Evolutionary conservation across 73 alveolate genomes (phyloP).

Genomic region (Uronychia setigera): DNA sequence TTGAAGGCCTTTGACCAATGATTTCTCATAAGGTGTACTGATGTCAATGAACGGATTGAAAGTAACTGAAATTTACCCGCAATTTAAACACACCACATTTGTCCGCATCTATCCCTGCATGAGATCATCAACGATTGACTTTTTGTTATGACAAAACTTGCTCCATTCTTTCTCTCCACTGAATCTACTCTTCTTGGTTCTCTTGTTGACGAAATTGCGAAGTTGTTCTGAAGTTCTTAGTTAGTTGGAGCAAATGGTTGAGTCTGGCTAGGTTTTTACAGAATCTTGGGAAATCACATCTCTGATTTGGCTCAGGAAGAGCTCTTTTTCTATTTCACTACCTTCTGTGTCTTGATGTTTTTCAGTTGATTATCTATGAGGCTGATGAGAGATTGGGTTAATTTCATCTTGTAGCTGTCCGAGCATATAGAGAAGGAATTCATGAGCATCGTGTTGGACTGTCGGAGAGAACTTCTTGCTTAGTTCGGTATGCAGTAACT

Average conservation of each 20-base stretch:
- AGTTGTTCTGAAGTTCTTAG: no score
- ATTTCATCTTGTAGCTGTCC: slow-evolving; percentile 36
- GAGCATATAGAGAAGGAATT: slow-evolving; percentile 29
- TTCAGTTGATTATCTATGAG: neutral
- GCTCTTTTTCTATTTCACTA: neutral
- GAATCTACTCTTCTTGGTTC: no score
- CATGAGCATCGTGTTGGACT: slow-evolving; percentile 47
- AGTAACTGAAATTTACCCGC: neutral
- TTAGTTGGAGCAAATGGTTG: no score
- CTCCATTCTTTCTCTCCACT: neutral
- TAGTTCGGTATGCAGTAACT: slow-evolving; percentile 23
- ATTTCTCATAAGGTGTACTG: neutral
- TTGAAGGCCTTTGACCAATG: no score
- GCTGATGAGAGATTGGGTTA: slow-evolving; percentile 31
- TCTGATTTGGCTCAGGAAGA: neutral
- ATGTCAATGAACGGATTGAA: neutral
- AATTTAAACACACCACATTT: neutral
- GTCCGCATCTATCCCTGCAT: neutral
- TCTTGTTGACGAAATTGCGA: no score
- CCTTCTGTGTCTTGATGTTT: neutral
- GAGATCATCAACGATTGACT: neutral
- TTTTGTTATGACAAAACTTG: neutral
- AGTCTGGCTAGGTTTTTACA: neutral
- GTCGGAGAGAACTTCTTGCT: slow-evolving; percentile 10
- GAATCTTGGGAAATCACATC: neutral